These are phyloP conservation scores for Brettanomyces bruxellensis DNA, from an alignment of 805 yeast species.

Conservation along the genomic window DNA sequence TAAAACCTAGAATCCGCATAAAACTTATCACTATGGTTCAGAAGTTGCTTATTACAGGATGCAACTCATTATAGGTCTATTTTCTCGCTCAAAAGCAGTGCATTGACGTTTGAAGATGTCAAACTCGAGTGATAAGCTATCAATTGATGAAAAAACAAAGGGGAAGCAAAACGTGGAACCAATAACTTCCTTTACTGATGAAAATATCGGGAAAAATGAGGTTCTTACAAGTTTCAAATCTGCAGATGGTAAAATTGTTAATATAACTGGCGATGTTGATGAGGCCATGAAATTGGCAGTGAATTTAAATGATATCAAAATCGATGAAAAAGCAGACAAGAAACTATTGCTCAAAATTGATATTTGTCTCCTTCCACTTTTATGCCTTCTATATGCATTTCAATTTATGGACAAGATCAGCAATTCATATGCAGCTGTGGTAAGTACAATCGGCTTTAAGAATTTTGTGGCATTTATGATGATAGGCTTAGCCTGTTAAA, in stretches of 20 bases:
- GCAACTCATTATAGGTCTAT: too few species aligned
- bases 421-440: conserved; percentile 34
- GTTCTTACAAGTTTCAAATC: neutral
- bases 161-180: neutral
- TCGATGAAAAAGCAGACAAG: conserved; percentile 2
- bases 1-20: too few species aligned
- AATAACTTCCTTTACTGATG: conserved; percentile 1
- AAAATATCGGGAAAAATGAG: neutral
- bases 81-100: too few species aligned
- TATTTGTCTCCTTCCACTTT: conserved; percentile 23
- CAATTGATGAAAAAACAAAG: too few species aligned
- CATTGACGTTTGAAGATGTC: too few species aligned
- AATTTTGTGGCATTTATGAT: conserved; percentile 14
- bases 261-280: conserved; percentile 3
- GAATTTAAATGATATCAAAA: neutral
- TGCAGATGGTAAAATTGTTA: neutral
- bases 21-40: too few species aligned
- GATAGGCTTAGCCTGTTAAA: too few species aligned
- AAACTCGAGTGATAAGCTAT: too few species aligned
- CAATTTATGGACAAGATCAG: conserved; percentile 34
- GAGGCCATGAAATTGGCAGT: conserved; percentile 2
- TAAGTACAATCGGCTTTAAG: neutral
- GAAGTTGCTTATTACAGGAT: too few species aligned
- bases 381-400: conserved; percentile 31
- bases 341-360: conserved; percentile 24